phyloP scores from a whole-genome alignment of 2,329 filamentous ascomycete species.

The Macrophomina tecta region DNA sequence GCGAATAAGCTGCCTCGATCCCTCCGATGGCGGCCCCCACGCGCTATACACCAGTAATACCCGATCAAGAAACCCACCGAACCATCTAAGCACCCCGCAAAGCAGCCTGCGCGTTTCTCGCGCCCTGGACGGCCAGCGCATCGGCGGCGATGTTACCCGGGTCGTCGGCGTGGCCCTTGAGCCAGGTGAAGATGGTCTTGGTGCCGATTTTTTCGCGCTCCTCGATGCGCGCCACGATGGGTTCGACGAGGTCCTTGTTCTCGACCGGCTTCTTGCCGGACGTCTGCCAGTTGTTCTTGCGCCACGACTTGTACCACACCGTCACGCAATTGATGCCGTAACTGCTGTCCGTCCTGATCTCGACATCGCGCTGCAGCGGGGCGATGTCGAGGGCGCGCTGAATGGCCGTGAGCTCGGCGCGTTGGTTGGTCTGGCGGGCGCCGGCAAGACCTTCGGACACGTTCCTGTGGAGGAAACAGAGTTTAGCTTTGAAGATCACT shows the following conservation, averaged over 20 bases:
- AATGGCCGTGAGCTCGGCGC: conserved; percentile 91
- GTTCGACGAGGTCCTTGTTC: conserved; percentile 83
- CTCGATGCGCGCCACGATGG: conserved; percentile 73
- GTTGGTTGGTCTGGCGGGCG: conserved; percentile 83
- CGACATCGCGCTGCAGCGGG: conserved; percentile 69
- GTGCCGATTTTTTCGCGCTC: conserved; percentile 65
- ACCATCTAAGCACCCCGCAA: not conserved
- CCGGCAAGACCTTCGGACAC: conserved; percentile 79
- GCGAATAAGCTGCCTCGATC: conserved; percentile 6
- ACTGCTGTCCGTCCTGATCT: conserved; percentile 86
- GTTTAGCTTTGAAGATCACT: conserved; percentile 19
- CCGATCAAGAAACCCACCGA: not conserved
- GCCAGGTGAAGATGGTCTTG: conserved; percentile 79
- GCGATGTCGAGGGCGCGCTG: conserved; percentile 80
- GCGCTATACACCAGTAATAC: not conserved
- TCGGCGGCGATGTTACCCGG: conserved; percentile 83
- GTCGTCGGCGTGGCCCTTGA: conserved; percentile 81
- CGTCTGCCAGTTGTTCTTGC: conserved; percentile 78
- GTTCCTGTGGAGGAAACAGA: conserved; percentile 55
- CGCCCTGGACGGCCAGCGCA: conserved; percentile 72
- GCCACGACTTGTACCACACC: conserved; percentile 81
- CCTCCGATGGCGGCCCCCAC: not conserved
- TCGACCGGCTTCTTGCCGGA: conserved; percentile 73
- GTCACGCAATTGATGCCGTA: conserved; percentile 92
- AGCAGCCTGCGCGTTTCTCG: conserved; percentile 47